Evolutionary conservation across 352 stramenopile genomes (phyloP).

Genomic region (Aphanomyces euteiches): DNA sequence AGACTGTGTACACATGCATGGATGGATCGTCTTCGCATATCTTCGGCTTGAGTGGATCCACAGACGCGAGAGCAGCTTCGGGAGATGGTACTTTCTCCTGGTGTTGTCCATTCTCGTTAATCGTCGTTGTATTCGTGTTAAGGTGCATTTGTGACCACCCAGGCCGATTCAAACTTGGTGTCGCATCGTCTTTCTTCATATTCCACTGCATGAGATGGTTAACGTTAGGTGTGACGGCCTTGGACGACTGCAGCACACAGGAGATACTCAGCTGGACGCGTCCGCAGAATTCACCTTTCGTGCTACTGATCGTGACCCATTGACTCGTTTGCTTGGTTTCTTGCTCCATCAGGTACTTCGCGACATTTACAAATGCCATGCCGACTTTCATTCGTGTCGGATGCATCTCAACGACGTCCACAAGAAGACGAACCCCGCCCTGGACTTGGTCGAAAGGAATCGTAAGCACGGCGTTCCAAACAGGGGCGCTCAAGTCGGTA

Average conservation of each 20-base stretch:
- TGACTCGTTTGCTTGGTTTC: constrained; percentile 48
- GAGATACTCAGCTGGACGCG: constrained; percentile 80
- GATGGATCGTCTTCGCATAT: constrained; percentile 80
- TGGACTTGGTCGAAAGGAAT: constrained; percentile 74
- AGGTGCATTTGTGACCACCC: constrained; percentile 30
- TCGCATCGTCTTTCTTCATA: constrained; percentile 71
- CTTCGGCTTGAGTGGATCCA: constrained; percentile 45
- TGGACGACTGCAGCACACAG: constrained; percentile 31
- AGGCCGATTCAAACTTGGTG: constrained; percentile 32
- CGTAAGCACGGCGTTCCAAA: constrained; percentile 79
- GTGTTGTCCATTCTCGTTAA: not conserved
- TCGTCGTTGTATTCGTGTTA: constrained; percentile 1
- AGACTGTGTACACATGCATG: constrained; percentile 89
- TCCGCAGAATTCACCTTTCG: constrained; percentile 81
- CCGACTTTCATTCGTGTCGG: constrained; percentile 46
- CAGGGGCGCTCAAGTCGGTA: constrained; percentile 34
- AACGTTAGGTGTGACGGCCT: constrained; percentile 11
- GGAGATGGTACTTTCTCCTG: not conserved
- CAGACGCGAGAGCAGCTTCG: not conserved
- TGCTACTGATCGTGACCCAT: constrained; percentile 84
- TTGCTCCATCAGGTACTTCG: constrained; percentile 85
- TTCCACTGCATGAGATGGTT: constrained; percentile 43
- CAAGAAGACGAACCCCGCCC: constrained; percentile 65
- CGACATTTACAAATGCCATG: constrained; percentile 62
- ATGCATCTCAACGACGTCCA: constrained; percentile 64